phyloP scores from a whole-genome alignment of 495 filamentous ascomycete genomes.

The Cryomyces minteri region DNA sequence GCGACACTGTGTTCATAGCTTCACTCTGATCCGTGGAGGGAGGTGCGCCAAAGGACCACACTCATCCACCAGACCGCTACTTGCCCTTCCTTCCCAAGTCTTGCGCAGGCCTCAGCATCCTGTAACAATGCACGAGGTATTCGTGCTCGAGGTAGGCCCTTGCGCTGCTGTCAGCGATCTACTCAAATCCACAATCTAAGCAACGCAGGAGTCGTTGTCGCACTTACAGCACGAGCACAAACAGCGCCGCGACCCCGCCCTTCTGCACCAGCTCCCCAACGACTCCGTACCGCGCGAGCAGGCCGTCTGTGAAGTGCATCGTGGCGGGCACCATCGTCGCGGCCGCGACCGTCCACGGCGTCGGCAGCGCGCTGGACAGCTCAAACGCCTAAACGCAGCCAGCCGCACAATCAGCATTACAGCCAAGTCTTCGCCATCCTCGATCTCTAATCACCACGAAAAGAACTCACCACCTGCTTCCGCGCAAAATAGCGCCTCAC shows the following conservation, averaged over 20 bases:
- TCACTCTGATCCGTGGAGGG: too few species aligned
- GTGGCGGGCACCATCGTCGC: slow-evolving; percentile 18
- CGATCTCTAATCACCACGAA: slow-evolving; percentile 2
- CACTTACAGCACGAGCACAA: slow-evolving; percentile 43
- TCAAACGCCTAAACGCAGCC: neutral
- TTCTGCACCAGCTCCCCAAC: slow-evolving; percentile 31
- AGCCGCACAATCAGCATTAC: neutral
- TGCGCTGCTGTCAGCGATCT: neutral
- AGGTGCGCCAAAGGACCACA: too few species aligned
- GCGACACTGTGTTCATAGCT: too few species aligned
- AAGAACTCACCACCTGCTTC: slow-evolving; percentile 16
- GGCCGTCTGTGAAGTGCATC: slow-evolving; percentile 14
- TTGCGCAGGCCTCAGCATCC: neutral
- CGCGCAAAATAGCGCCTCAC: slow-evolving; percentile 42
- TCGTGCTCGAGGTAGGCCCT: neutral
- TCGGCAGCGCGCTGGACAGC: slow-evolving; percentile 3
- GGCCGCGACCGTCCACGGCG: slow-evolving; percentile 3
- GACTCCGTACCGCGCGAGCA: slow-evolving; percentile 12
- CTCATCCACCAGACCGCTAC: too few species aligned
- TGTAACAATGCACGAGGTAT: neutral
- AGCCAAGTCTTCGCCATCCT: neutral
- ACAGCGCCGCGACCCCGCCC: slow-evolving; percentile 30
- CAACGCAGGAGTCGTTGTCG: neutral
- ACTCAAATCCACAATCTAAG: neutral
- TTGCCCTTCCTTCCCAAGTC: too few species aligned